Base-by-base conservation (phyloP, 768 basidiomycete species). In the Mycena venus region DNA sequence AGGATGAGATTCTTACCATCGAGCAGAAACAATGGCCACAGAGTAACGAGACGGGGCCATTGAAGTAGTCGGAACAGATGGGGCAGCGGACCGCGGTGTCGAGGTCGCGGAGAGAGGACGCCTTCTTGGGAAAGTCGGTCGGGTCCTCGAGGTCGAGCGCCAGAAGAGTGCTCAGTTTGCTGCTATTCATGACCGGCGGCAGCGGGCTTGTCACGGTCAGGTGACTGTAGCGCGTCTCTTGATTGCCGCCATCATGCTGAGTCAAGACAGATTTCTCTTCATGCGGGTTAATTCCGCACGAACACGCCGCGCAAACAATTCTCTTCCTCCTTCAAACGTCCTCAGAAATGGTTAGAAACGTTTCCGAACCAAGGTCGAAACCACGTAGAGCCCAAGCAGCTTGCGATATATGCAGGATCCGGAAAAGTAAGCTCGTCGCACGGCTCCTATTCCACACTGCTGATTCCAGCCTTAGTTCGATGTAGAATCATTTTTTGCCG, bases 21-120 rank as follows among this genome's bases (percentile, higher is more conserved):
- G 94, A 95, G 83, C 95, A 96, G 80, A 96, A 96, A 59, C 91
- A 92, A 78, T 96, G 95, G 1, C 94, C 95, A 79, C 95, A 96
- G 7, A 81, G 81, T 5, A 96, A 87, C 3, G 90, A 90, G 31
- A 96, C 92, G 6, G 95, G 95, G 0, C 88, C 94, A 63, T 89
- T 89, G 78, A 90, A 94, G 38, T 92, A 86, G 72, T 95, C 94
- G 44, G 91, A 87, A 79, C 95, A 96, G 67, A 96, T 95, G 31
- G 88, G 87, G 77, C 95, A 96, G 19, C 93, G 88, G 72, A 94
- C 84, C 12, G 92, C 87, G 23, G 87, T 80, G 76, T 96, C 95
- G 21, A 96, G 82, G 32, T 84, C 83, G 29, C 89, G 86, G 15
- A 96, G 84, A n/a, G 90, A 90, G 17, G 90, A 86, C 4, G 90